A percentile compares a stretch with the other conserved stretches of the same genome.
These are phyloP conservation scores for Filosporella fistucella DNA, from an alignment of 495 filamentous ascomycete species.

Conservation along the genomic window DNA sequence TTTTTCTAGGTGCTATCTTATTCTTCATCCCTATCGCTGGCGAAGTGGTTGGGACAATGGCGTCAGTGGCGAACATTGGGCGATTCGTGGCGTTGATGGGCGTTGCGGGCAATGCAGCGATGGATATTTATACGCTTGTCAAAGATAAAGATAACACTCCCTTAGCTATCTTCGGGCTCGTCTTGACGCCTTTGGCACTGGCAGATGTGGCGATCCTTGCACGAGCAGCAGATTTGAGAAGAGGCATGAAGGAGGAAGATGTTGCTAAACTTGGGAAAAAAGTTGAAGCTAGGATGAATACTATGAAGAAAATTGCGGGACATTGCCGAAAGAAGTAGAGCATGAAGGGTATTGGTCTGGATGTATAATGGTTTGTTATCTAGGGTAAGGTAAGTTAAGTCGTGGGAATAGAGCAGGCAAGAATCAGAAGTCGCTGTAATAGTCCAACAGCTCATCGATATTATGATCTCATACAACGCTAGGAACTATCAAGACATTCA, in stretches of 20 bases:
- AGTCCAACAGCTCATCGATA: too few relatives aligned
- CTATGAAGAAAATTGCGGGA: too few relatives aligned
- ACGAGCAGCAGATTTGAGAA: neutral
- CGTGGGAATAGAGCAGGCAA: too few relatives aligned
- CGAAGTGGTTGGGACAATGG: neutral
- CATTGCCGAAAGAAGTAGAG: too few relatives aligned
- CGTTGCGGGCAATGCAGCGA: neutral
- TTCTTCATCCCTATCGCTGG: neutral
- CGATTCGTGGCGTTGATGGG: neutral
- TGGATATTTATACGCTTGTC: neutral
- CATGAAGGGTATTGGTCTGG: too few relatives aligned
- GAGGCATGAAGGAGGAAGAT: neutral
- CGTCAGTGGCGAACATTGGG: neutral
- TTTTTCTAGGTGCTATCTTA: neutral
- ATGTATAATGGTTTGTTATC: too few relatives aligned
- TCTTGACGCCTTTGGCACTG: neutral
- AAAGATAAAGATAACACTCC: neutral
- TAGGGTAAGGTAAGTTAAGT: too few relatives aligned
- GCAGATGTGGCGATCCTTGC: neutral
- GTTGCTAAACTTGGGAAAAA: neutral
- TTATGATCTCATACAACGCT: too few relatives aligned
- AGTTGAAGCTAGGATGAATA: too few relatives aligned
- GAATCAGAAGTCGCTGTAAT: too few relatives aligned
- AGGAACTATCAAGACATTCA: too few relatives aligned
- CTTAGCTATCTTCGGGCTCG: neutral